phyloP scores from a whole-genome alignment of 106 monocot species.

The Xerophyta viscosa region DNA sequence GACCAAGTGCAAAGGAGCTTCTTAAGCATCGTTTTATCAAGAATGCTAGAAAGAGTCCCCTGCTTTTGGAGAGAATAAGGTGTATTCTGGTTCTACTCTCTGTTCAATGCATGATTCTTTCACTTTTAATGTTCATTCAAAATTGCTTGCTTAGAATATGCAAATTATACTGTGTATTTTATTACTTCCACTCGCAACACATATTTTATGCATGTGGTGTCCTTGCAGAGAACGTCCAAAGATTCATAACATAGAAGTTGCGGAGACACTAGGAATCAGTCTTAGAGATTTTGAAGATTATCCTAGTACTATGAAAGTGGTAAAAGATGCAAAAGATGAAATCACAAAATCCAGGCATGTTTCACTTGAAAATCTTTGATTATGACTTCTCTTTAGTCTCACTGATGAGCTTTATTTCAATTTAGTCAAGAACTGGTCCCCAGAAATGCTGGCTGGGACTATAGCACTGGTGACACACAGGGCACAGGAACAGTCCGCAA shows the following conservation, averaged over 20 bases:
- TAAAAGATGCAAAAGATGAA: constrained; percentile 32
- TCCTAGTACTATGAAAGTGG: constrained; percentile 28
- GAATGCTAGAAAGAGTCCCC: constrained; percentile 66
- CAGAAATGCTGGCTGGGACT: constrained; percentile 31
- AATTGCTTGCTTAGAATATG: too few relatives aligned
- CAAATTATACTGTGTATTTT: too few relatives aligned
- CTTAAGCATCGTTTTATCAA: constrained; percentile 85
- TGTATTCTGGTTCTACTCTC: too few relatives aligned
- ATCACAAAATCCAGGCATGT: constrained; percentile 34
- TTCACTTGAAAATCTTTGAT: background rate
- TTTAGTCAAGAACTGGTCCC: constrained; percentile 26
- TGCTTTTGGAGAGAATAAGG: constrained; percentile 94
- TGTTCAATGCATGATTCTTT: too few relatives aligned
- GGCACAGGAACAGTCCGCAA: constrained; percentile 57
- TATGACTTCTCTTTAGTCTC: background rate
- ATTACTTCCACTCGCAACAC: too few relatives aligned
- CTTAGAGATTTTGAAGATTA: constrained; percentile 18
- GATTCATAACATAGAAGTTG: constrained; percentile 18
- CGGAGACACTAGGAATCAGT: constrained; percentile 28
- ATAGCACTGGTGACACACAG: constrained; percentile 22
- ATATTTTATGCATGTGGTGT: too few relatives aligned
- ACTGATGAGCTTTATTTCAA: constrained; percentile 5
- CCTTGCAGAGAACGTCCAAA: constrained; percentile 74
- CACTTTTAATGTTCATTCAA: too few relatives aligned
- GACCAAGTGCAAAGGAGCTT: constrained; percentile 94